Base-by-base conservation (phyloP, 352 stramenopile genomes). In the Phytophthora kernoviae region DNA sequence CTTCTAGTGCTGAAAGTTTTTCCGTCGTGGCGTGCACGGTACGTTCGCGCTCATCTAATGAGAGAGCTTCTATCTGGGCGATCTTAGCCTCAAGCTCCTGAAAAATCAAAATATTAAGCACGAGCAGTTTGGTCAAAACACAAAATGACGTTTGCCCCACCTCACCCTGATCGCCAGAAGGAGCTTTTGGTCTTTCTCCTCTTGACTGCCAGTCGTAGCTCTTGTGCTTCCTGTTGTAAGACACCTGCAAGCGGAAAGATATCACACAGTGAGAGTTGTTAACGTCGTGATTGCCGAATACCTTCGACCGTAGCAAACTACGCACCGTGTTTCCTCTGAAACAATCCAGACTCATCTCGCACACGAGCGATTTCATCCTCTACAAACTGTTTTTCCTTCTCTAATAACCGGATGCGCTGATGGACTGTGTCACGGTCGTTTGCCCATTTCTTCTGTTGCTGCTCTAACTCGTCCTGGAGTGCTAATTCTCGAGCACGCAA, bases 381-480 rank as follows among this genome's bases (percentile, higher is more conserved):
- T 1, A 58, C 26, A 0, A 86, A 47, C 15, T 84, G 62, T 20
- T 76, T 82, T 43, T 87, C 77, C 41, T 88, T 91, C 45, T 89
- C 79, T 1, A 79, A 39, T 10, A 85, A 41, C 1, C 81, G 62
- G 27, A 88, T 46, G 17, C 87, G 78, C 17, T 88, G 74, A 20
- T 85, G 58, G 6, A 89, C 56, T 0, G 48, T 75, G 0, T 73
- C 70, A 8, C 80, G 78, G 32, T 90, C 78, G 1, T 51, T 44
- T 0, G 73, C 54, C 76, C 76, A 89, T 51, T 85, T 87, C 27
- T 76, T 77, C 50, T 89, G 76, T 26, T 89, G 79, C 6, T 73
- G 67, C 46, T 92, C 82, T 4, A 89, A 34, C 20, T 90, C 65
- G 2, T 56, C 65, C 42, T 89, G 74, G 0, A 90, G 54, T 47